Percentiles rank a stretch among this genome's conserved stretches.
Conservation (phyloP, 495 filamentous ascomycete species). For the Apiosordaria backusii region DNA sequence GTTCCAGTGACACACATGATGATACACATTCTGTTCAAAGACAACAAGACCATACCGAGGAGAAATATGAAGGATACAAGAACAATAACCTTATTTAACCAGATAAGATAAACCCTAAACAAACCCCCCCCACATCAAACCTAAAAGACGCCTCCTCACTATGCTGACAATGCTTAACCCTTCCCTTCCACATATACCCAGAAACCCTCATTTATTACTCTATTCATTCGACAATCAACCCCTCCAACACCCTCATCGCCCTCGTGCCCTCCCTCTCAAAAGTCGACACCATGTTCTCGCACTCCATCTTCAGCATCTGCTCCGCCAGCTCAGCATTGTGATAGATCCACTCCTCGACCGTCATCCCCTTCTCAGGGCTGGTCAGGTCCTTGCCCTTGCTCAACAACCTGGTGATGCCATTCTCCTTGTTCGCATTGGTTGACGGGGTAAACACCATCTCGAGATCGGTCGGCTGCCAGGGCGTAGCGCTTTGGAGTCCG, state of each 20-base stretch:
- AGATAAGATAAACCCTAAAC: no score
- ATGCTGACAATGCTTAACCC: background rate
- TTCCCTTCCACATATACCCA: background rate
- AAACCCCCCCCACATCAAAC: no score
- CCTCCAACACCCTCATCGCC: slow-evolving; percentile 74
- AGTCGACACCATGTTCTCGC: slow-evolving; percentile 69
- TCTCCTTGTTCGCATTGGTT: slow-evolving; percentile 57
- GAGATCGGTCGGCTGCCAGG: slow-evolving; percentile 73
- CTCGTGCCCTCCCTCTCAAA: slow-evolving; percentile 80
- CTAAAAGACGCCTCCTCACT: no score
- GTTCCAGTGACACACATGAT: no score
- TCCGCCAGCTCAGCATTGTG: slow-evolving; percentile 77
- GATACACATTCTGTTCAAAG: no score
- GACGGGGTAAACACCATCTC: slow-evolving; percentile 54
- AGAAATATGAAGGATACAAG: no score
- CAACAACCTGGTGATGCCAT: slow-evolving; percentile 39
- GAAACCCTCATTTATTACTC: background rate
- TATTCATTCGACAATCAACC: slow-evolving; percentile 49
- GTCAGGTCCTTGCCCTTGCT: slow-evolving; percentile 56
- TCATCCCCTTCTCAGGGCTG: slow-evolving; percentile 81
- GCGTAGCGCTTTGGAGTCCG: slow-evolving; percentile 56
- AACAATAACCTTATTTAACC: no score
- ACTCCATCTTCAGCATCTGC: slow-evolving; percentile 70
- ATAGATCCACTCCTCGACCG: slow-evolving; percentile 86
- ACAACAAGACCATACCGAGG: no score